Evolutionary conservation across 345 rosid species (phyloP), one percentile per base, ranked within the genome.

Genomic region (Bruguiera sexangula): DNA sequence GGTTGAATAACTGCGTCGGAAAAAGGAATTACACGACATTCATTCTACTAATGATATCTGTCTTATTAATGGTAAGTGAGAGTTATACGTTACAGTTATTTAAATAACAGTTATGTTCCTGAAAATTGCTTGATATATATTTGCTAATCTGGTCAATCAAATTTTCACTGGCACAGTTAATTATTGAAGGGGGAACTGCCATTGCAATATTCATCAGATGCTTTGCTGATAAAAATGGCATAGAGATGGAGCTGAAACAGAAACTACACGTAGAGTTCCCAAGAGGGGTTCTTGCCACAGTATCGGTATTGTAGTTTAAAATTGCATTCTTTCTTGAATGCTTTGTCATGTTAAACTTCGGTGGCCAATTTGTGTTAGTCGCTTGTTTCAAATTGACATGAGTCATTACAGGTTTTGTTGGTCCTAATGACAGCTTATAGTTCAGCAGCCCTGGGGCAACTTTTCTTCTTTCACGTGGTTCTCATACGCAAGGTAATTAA

Each of bases 1-100:
- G 99, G 99, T 81, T 95, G 27, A 95, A 95, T 82, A 91, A 94
- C 77, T 91, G 97, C 50, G 87, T 91, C 26, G 98, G 98, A 77
- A 91, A 88, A 77, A 91, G 86, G 85, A 94, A 94, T 59, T 94
- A 91, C 84, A 87, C 95, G 1, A 85, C 89, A 2, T 94, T 94
- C 82, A 80, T 94, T 73, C 96, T 91, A 73, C 86, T 94, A 15
- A 85, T 91, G 97, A 78, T 80, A 46, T 91, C 76, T 66, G 89
- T 94, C 81, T 73, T 94, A 84, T 73, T 88, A 72, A 91, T 94
- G 98, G 96, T 91, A 6, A 74, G 96, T 77, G 18, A n/a, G 51
- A 57, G 51, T 63, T 26, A 1, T 67, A 32, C 54, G 29, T 58
- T 63, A 34, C 20, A 29, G 27, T 66, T 54, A 30, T 30, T 34